Evolutionary conservation across 148 eudicot species (phyloP).

Genomic region (Cornus florida): DNA sequence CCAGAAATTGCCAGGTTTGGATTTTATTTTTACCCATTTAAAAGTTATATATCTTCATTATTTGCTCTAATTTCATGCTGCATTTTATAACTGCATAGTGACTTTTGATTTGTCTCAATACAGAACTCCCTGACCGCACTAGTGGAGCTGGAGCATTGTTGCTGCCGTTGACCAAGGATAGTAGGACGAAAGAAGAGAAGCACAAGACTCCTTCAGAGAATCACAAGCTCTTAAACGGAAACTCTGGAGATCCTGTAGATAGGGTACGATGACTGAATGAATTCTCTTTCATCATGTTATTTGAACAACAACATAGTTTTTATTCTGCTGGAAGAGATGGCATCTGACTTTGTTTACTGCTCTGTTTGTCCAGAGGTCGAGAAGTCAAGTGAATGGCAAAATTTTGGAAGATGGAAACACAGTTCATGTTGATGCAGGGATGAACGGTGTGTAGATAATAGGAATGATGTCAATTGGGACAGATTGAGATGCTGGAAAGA

Average conservation of each 20-base stretch:
- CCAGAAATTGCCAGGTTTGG: conserved; percentile 75
- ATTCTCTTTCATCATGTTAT: background rate
- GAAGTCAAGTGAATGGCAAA: conserved; percentile 84
- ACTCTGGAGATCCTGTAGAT: conserved; percentile 65
- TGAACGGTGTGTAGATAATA: conserved; percentile 55
- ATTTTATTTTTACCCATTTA: background rate
- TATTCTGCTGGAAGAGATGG: background rate
- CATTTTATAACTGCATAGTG: background rate
- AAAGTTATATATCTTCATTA: background rate
- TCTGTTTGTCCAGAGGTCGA: conserved; percentile 59
- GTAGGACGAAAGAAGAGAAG: conserved; percentile 71
- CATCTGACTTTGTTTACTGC: background rate
- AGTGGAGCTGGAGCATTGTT: conserved; percentile 41
- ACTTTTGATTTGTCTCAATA: background rate
- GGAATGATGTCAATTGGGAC: background rate
- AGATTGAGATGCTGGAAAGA: background rate
- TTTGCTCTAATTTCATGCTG: background rate
- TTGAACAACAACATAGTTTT: conserved; percentile 11
- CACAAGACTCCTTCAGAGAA: conserved; percentile 37
- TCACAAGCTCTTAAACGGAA: conserved; percentile 78
- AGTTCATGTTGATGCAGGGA: conserved; percentile 54
- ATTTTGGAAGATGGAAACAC: conserved; percentile 52
- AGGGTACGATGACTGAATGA: conserved; percentile 43
- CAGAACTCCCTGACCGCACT: conserved; percentile 89
- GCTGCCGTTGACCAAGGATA: conserved; percentile 76